phyloP scores from a whole-genome alignment of 495 filamentous ascomycete genomes.

The Parmelia sp. region DNA sequence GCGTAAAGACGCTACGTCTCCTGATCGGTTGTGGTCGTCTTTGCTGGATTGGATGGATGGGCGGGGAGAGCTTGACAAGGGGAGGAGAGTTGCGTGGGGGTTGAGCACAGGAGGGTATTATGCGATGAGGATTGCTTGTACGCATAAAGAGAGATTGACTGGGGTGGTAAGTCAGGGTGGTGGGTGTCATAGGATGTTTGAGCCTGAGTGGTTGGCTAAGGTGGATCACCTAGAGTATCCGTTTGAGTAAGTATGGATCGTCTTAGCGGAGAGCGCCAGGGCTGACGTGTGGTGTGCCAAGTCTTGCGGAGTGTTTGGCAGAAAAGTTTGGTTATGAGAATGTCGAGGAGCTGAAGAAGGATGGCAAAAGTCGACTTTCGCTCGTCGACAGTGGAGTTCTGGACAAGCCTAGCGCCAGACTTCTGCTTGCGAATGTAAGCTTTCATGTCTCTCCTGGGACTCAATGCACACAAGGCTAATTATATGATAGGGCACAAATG shows the following conservation, averaged over 20 bases:
- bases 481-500: conserved; percentile 44
- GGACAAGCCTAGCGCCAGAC: conserved; percentile 52
- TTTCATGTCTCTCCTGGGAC: neutral
- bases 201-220: conserved; percentile 54
- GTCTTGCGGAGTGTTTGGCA: conserved; percentile 57
- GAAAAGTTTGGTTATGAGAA: conserved; percentile 63
- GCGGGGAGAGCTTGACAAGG: conserved; percentile 54
- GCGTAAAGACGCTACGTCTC: conserved; percentile 42
- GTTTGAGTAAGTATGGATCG: conserved; percentile 45
- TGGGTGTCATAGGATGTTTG: conserved; percentile 65
- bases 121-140: conserved; percentile 66
- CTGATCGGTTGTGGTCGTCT: conserved; percentile 49
- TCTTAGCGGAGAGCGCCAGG: neutral
- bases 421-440: conserved; percentile 63
- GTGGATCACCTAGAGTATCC: conserved; percentile 76
- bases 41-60: conserved; percentile 60
- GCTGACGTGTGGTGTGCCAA: conserved; percentile 21
- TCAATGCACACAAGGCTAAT: neutral
- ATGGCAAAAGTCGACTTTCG: conserved; percentile 64
- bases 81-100: conserved; percentile 59
- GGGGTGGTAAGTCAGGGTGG: conserved; percentile 65
- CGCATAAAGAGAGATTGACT: conserved; percentile 51
- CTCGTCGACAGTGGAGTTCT: conserved; percentile 64
- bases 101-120: conserved; percentile 73
- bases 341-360: conserved; percentile 52